Evolutionary conservation across 768 basidiomycete genomes (phyloP).

Genomic region (Candolleomyces aberdarensis): DNA sequence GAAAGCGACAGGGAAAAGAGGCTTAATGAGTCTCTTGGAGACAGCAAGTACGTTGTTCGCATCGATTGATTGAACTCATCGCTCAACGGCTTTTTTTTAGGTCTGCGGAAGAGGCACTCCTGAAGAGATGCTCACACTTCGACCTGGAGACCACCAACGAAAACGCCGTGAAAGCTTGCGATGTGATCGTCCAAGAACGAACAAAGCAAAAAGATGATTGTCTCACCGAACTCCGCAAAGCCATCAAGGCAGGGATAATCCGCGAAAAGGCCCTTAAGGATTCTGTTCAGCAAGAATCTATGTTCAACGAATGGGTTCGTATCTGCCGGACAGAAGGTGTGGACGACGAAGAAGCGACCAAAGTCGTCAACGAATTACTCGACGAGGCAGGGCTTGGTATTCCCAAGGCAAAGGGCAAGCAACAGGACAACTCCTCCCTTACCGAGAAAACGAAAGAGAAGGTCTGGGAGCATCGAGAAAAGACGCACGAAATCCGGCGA

Average conservation of each 20-base stretch:
- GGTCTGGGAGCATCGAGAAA: slow-evolving; percentile 81
- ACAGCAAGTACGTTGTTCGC: slow-evolving; percentile 65
- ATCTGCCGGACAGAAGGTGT: slow-evolving; percentile 67
- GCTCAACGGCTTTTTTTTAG: slow-evolving; percentile 31
- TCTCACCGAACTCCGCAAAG: slow-evolving; percentile 63
- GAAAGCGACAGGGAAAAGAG: slow-evolving; percentile 89
- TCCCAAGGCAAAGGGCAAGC: slow-evolving; percentile 44
- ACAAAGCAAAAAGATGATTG: slow-evolving; percentile 77
- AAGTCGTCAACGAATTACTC: slow-evolving; percentile 55
- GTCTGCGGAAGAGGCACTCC: slow-evolving; percentile 86
- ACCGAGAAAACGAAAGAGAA: slow-evolving; percentile 56
- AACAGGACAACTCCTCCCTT: slow-evolving; percentile 50
- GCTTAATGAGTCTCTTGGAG: slow-evolving; percentile 82
- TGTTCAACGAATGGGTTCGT: slow-evolving; percentile 77
- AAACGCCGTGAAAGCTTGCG: slow-evolving; percentile 89
- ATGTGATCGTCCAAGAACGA: slow-evolving; percentile 84
- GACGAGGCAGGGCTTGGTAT: slow-evolving; percentile 54
- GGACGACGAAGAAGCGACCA: slow-evolving; percentile 74
- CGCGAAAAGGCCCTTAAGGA: slow-evolving; percentile 64
- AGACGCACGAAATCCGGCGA: slow-evolving; percentile 81
- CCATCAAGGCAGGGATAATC: slow-evolving; percentile 62
- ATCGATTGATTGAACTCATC: slow-evolving; percentile 4
- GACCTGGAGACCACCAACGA: slow-evolving; percentile 68
- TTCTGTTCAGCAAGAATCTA: slow-evolving; percentile 61
- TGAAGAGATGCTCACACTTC: slow-evolving; percentile 96